A percentile compares a stretch with the other conserved stretches of the same genome.
Conservation (phyloP, 169 alveolate genomes). For the Cryptosporidium canis region DNA sequence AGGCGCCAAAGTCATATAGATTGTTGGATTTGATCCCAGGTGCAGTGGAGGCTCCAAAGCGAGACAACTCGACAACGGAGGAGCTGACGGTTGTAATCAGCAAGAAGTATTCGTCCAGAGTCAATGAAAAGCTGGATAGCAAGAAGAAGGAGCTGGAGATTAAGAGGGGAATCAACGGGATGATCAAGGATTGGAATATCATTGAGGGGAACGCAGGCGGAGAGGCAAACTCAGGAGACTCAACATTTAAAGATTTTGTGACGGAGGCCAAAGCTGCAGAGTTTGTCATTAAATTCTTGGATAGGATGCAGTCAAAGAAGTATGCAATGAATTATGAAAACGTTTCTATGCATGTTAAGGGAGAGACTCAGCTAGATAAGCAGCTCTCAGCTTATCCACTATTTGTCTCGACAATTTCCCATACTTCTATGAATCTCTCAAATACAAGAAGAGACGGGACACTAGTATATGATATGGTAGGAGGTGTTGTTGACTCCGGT, state of each 20-base stretch:
- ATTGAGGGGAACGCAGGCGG: not conserved
- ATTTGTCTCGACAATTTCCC: conserved; percentile 48
- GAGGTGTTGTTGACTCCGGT: not conserved
- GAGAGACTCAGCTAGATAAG: conserved; percentile 47
- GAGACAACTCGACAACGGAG: not conserved
- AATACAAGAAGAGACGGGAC: conserved; percentile 29
- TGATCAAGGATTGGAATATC: conserved; percentile 39
- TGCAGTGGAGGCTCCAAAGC: conserved; percentile 55
- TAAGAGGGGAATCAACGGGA: conserved; percentile 31
- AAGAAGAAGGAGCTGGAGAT: conserved; percentile 31
- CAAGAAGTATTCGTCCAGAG: conserved; percentile 42
- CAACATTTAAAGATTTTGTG: conserved; percentile 39
- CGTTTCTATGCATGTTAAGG: conserved; percentile 43
- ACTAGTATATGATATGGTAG: not conserved
- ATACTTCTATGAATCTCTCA: conserved; percentile 24
- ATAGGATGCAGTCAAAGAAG: conserved; percentile 68
- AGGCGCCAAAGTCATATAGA: conserved; percentile 39
- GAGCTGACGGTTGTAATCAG: conserved; percentile 18
- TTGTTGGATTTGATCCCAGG: conserved; percentile 24
- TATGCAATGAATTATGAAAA: conserved; percentile 62
- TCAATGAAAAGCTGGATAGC: not conserved
- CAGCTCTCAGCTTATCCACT: conserved; percentile 61
- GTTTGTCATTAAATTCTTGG: conserved; percentile 40
- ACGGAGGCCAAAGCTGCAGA: conserved; percentile 72
- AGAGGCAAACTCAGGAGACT: not conserved